Conservation (phyloP, 176 grass and related monocot species). For the Dactylis glomerata region DNA sequence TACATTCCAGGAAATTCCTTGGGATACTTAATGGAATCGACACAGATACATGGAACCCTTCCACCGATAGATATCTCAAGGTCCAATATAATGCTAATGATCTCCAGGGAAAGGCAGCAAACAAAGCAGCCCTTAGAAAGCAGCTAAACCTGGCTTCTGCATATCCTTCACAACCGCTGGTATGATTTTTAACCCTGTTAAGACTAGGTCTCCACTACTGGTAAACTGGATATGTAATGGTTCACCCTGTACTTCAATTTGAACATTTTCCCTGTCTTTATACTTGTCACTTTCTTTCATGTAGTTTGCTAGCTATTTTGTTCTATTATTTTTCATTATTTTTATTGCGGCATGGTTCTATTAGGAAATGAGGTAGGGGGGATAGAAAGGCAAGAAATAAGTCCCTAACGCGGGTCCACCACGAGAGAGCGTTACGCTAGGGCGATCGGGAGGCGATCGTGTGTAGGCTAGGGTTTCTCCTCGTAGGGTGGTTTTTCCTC, state of each 20-base stretch:
- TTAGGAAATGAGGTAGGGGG: too few species aligned
- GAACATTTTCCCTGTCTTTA: constrained; percentile 2
- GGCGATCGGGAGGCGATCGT: too few species aligned
- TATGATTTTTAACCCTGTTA: constrained; percentile 27
- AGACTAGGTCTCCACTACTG: neutral
- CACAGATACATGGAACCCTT: constrained; percentile 92
- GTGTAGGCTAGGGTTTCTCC: too few species aligned
- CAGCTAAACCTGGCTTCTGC: constrained; percentile 58
- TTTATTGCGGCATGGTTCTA: neutral
- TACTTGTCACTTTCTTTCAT: neutral
- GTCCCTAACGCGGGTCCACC: too few species aligned
- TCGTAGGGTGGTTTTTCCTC: too few species aligned
- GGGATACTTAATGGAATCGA: constrained; percentile 98
- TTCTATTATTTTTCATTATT: neutral
- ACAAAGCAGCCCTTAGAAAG: constrained; percentile 76
- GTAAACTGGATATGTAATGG: neutral
- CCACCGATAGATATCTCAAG: constrained; percentile 64
- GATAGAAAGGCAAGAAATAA: too few species aligned
- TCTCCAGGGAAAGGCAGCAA: constrained; percentile 66
- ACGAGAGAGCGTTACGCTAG: too few species aligned
- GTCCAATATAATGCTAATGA: constrained; percentile 72
- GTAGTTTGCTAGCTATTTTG: neutral
- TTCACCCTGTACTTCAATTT: constrained; percentile 24
- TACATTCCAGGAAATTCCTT: constrained; percentile 86
- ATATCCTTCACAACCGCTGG: constrained; percentile 68